Conservation (phyloP, 1,284 basidiomycete species). For the Cryptococcus maquisensis region DNA sequence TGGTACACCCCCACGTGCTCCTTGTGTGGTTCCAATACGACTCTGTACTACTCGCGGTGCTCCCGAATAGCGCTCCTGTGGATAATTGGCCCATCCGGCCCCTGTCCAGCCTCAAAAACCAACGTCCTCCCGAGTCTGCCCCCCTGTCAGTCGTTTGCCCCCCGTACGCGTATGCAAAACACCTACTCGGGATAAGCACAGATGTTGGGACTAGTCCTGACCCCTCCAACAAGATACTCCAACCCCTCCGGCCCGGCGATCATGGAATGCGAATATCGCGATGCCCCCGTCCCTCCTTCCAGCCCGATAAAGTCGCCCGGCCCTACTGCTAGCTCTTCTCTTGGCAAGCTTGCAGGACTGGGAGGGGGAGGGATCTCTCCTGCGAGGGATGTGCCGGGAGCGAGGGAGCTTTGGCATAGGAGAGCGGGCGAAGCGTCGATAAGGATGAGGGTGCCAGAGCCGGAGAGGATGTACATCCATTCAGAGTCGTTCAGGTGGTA, state of each 20-base stretch:
- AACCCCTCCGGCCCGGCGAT: slow-evolving; percentile 17
- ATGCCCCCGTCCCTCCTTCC: slow-evolving; percentile 9
- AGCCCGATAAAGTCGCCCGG: slow-evolving; percentile 28
- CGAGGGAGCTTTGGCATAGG: slow-evolving; percentile 12
- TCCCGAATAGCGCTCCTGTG: too few species aligned
- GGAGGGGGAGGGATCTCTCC: neutral
- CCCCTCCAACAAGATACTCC: slow-evolving; percentile 26
- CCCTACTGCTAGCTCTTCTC: slow-evolving; percentile 8
- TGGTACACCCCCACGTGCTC: too few species aligned
- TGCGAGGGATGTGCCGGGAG: neutral
- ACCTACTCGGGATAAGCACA: slow-evolving; percentile 30
- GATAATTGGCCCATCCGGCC: too few species aligned
- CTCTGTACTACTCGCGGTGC: too few species aligned
- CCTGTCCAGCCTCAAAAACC: too few species aligned
- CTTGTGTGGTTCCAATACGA: too few species aligned
- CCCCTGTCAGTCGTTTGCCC: too few species aligned
- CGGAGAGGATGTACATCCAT: slow-evolving; percentile 28
- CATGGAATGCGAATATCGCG: slow-evolving; percentile 21
- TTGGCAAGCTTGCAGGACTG: neutral
- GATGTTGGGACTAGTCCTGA: slow-evolving; percentile 15
- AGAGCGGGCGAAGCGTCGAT: slow-evolving; percentile 9
- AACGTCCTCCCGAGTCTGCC: too few species aligned
- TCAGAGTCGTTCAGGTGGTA: slow-evolving; percentile 21
- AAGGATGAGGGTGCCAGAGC: slow-evolving; percentile 14
- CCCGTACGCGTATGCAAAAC: too few species aligned